These are phyloP conservation scores for Paxillus ammoniavirescens DNA, from an alignment of 768 basidiomycete species.

Conservation along the genomic window DNA sequence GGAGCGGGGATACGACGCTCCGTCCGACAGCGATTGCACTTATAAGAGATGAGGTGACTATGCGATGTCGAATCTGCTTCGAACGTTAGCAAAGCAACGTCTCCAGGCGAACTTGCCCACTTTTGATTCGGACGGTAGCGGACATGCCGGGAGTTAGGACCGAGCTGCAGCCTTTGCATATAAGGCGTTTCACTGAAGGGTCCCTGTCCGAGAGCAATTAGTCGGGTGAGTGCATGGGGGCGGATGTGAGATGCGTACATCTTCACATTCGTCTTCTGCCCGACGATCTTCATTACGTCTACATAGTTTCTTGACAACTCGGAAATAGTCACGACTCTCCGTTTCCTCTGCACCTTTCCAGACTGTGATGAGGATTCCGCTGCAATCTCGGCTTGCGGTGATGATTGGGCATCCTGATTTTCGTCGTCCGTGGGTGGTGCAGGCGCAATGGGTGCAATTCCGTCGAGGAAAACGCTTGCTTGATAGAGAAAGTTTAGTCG, in stretches of 20 bases:
- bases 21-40: conserved; percentile 56
- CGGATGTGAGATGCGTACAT: conserved; percentile 49
- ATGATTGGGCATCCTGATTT: background rate
- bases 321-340: conserved; percentile 31
- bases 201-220: conserved; percentile 47
- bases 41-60: conserved; percentile 55
- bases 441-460: conserved; percentile 27
- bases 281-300: conserved; percentile 64
- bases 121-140: conserved; percentile 59
- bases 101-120: conserved; percentile 39
- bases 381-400: background rate
- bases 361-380: background rate
- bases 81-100: conserved; percentile 11
- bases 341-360: conserved; percentile 13
- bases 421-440: background rate
- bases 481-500: conserved; percentile 86
- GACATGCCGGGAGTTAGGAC: conserved; percentile 70
- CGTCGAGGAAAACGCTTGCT: conserved; percentile 63
- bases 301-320: conserved; percentile 69
- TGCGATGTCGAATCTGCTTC: conserved; percentile 43
- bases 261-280: conserved; percentile 73
- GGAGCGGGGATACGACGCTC: conserved; percentile 70
- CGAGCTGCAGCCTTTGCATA: conserved; percentile 68
- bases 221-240: background rate
- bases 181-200: conserved; percentile 75